Conservation (phyloP, 2,329 filamentous ascomycete genomes). For the Colletotrichum scovillei region DNA sequence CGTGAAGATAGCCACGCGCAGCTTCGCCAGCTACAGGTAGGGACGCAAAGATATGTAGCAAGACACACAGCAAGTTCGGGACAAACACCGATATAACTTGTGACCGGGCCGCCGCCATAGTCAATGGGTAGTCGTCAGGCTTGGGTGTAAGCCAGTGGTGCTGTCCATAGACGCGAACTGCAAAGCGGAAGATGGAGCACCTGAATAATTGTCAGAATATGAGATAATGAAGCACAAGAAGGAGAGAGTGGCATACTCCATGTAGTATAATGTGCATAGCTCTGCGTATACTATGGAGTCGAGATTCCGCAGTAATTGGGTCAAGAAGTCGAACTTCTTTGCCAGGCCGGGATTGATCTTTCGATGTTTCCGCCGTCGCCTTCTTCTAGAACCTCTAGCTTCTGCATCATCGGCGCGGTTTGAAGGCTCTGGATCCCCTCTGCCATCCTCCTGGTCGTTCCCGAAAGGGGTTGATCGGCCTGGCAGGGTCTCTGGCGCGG, state of each 20-base stretch:
- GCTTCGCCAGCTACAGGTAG: slow-evolving; percentile 69
- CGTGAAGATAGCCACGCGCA: slow-evolving; percentile 73
- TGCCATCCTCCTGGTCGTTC: slow-evolving; percentile 35
- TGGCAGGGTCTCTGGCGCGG: slow-evolving; percentile 54
- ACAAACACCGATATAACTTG: slow-evolving; percentile 69
- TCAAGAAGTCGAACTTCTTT: slow-evolving; percentile 71
- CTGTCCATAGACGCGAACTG: slow-evolving; percentile 69
- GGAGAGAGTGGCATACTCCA: slow-evolving; percentile 66
- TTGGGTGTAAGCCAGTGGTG: slow-evolving; percentile 74
- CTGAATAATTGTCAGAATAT: slow-evolving; percentile 50
- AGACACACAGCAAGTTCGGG: slow-evolving; percentile 70
- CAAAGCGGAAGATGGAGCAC: slow-evolving; percentile 72
- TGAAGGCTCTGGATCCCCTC: slow-evolving; percentile 23
- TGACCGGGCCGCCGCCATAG: slow-evolving; percentile 65
- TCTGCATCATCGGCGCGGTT: slow-evolving; percentile 22
- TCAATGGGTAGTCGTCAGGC: slow-evolving; percentile 64
- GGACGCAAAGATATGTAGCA: slow-evolving; percentile 67
- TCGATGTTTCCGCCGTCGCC: slow-evolving; percentile 50
- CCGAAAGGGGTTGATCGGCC: slow-evolving; percentile 40
- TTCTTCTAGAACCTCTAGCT: slow-evolving; percentile 41
- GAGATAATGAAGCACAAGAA: neutral
- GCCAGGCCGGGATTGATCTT: slow-evolving; percentile 55
- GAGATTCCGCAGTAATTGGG: slow-evolving; percentile 68
- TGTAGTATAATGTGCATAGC: slow-evolving; percentile 74
- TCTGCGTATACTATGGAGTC: slow-evolving; percentile 74